Evolutionary conservation across 257 asterid genomes (phyloP), one percentile per base, ranked within the genome.

Genomic region (Thymus mandschuricus): DNA sequence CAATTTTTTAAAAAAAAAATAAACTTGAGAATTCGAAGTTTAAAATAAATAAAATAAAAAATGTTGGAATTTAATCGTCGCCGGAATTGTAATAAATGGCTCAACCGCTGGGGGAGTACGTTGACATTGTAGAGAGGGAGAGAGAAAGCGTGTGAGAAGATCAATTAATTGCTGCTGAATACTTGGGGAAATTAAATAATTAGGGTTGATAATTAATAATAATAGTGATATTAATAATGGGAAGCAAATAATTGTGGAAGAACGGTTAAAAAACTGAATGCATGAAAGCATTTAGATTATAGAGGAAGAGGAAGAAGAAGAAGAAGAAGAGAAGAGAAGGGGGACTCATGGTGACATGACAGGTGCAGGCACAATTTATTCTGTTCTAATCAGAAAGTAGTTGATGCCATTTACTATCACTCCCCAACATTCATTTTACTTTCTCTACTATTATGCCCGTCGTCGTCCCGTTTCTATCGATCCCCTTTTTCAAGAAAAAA

Each of bases 261-360:
- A 71, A 49, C 77, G 69, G 81, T 76, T 76, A 76, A 45, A 60
- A 67, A 65, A 71, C 66, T 76, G 70, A 71, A 71, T 64, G 76
- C 73, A 38, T 5, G 0, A 33, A 31, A 57, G 72, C 65, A 64
- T 54, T 44, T 65, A 60, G 54, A 59, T 31, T 21, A 12, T 49
- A 2, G 5, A 21, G 35, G 3, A 35, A 1, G 5, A 35, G 5
- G 21, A 21, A 21, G 21, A 21, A 21, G 21, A 21, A 21, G 21
- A 21, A 34, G 21, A 21, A 21, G 21, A 34, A 35, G 40, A 35
- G 40, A 35, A 35, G 40, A 35, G 41, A 38, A 38, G 41, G 6
- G 41, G 41, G 41, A 38, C 8, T 38, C 44, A 61, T 52, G 15
- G 57, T 70, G 64, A n/a, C 67, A 65, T 50, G 69, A 11, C 67